Percentiles rank a stretch among this genome's conserved stretches.
Conservation (phyloP, 1,284 basidiomycete species). For the Irpex rosettiformis region DNA sequence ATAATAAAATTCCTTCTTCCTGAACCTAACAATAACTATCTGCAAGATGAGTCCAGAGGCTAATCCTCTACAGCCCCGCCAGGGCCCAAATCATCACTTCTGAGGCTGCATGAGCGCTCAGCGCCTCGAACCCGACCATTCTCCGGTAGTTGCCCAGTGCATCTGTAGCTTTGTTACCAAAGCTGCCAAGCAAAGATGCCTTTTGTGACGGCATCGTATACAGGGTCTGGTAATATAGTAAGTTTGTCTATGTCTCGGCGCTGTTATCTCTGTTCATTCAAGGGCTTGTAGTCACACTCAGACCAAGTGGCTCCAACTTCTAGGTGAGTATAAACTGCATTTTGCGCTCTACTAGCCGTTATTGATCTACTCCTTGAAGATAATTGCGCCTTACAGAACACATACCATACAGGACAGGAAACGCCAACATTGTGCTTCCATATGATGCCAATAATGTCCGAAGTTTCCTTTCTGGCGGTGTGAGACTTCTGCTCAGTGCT, state of each 20-base stretch:
- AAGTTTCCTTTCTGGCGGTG: background rate
- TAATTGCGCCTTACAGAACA: background rate
- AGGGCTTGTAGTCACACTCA: background rate
- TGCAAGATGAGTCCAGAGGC: background rate
- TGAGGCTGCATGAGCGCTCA: too few relatives aligned
- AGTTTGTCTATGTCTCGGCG: too few relatives aligned
- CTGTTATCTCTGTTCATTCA: too few relatives aligned
- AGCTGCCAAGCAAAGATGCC: too few relatives aligned
- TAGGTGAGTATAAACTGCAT: background rate
- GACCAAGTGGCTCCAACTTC: background rate
- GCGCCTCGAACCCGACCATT: too few relatives aligned
- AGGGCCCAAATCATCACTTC: too few relatives aligned
- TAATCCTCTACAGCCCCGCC: background rate
- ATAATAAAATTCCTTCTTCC: background rate
- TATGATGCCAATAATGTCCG: background rate
- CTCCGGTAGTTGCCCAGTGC: too few relatives aligned
- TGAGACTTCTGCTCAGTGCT: background rate
- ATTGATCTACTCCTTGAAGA: background rate
- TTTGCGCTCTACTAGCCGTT: background rate
- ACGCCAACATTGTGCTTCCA: background rate
- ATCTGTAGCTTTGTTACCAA: too few relatives aligned
- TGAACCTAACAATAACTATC: background rate
- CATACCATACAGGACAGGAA: background rate
- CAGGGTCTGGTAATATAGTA: too few relatives aligned
- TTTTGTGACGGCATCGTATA: too few relatives aligned